Conservation (phyloP, 768 basidiomycete genomes). For the Auriscalpium microsporum region DNA sequence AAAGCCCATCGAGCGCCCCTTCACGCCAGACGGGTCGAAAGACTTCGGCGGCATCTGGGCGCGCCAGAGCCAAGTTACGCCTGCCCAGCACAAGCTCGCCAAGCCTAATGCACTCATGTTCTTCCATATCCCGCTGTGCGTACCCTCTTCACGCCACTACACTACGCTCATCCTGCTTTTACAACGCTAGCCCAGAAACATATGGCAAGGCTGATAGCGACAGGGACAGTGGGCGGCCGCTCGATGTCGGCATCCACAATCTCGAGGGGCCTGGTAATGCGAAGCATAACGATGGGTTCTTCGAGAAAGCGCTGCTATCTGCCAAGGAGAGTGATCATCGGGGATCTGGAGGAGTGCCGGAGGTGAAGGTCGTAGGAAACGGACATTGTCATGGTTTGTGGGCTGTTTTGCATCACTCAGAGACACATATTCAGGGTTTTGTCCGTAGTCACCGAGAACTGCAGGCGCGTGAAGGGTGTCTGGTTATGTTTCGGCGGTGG, state of each 20-base stretch:
- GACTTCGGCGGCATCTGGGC: constrained; percentile 64
- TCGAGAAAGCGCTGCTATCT: constrained; percentile 68
- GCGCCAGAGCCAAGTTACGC: constrained; percentile 52
- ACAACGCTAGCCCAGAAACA: constrained; percentile 53
- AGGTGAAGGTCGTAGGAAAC: constrained; percentile 85
- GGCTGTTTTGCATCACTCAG: not conserved
- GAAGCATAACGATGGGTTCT: constrained; percentile 73
- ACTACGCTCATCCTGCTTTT: not conserved
- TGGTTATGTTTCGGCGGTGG: constrained; percentile 92
- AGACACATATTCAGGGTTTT: constrained; percentile 9
- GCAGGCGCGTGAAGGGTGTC: constrained; percentile 73
- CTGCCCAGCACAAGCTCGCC: constrained; percentile 49
- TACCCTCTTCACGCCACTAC: constrained; percentile 3
- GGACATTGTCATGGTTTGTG: constrained; percentile 80
- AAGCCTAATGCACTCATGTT: constrained; percentile 97
- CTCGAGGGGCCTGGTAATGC: constrained; percentile 54
- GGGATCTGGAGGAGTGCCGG: constrained; percentile 38
- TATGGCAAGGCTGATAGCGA: constrained; percentile 65
- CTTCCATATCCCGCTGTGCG: constrained; percentile 93
- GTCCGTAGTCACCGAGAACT: constrained; percentile 73
- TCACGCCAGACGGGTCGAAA: constrained; percentile 63
- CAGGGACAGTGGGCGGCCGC: constrained; percentile 43
- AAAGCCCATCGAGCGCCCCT: constrained; percentile 71
- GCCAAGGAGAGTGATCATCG: constrained; percentile 65
- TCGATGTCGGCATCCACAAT: constrained; percentile 63